phyloP scores from a whole-genome alignment of 352 stramenopile genomes.

The Phytophthora idaei region DNA sequence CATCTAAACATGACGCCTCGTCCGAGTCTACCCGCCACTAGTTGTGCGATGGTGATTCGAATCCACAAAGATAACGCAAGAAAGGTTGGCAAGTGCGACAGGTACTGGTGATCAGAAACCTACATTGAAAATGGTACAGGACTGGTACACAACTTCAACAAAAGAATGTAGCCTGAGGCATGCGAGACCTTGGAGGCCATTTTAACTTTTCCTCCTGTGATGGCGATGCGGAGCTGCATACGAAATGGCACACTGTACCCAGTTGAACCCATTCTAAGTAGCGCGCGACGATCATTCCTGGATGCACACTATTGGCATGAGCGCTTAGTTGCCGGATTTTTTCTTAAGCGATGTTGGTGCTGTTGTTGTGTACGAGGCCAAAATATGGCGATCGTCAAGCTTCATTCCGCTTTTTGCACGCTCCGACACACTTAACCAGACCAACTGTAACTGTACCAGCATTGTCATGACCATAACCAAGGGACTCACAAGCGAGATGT shows the following conservation, averaged over 20 bases:
- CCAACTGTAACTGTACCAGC: slow-evolving; percentile 1
- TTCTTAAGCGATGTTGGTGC: not conserved
- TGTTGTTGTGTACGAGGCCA: not conserved
- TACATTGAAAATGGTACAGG: slow-evolving; percentile 15
- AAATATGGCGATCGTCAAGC: not conserved
- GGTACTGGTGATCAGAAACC: not conserved
- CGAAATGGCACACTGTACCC: slow-evolving; percentile 12
- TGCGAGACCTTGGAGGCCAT: not conserved
- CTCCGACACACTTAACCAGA: not conserved
- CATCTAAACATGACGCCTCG: too few species aligned
- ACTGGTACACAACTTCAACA: slow-evolving; percentile 12
- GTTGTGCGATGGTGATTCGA: not conserved
- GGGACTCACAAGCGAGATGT: slow-evolving; percentile 4
- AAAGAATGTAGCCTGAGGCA: not conserved
- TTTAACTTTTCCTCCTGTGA: not conserved
- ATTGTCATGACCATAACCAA: slow-evolving; percentile 11
- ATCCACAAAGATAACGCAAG: not conserved
- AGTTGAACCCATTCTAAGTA: slow-evolving; percentile 3
- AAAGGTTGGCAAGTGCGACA: not conserved
- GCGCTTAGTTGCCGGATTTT: slow-evolving; percentile 1
- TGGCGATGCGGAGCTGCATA: slow-evolving; percentile 1
- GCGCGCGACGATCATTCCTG: too few species aligned
- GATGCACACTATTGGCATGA: too few species aligned
- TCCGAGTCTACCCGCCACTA: too few species aligned
- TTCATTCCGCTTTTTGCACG: slow-evolving; percentile 7